Evolutionary conservation across 2,329 filamentous ascomycete genomes (phyloP).

Genomic region (Geosmithia morbida): DNA sequence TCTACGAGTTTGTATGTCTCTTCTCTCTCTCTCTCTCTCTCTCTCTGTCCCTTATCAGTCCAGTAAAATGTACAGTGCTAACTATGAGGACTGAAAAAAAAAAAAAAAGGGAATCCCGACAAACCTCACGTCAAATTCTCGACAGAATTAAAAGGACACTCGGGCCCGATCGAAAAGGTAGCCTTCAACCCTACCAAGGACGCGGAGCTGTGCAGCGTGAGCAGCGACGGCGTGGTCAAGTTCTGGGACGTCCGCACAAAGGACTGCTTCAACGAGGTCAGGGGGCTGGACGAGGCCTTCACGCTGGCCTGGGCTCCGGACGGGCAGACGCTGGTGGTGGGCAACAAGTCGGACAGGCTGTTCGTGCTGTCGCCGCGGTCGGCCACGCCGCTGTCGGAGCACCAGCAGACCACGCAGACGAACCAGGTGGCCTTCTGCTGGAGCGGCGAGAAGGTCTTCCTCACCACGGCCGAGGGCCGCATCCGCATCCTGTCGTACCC

Average conservation of each 20-base stretch:
- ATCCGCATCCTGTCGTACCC: slow-evolving; percentile 59
- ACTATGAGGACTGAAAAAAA: too few relatives aligned
- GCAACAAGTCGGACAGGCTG: slow-evolving; percentile 54
- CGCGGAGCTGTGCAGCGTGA: slow-evolving; percentile 61
- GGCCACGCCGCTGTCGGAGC: slow-evolving; percentile 37
- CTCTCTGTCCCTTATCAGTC: too few relatives aligned
- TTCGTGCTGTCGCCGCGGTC: slow-evolving; percentile 48
- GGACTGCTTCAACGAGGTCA: slow-evolving; percentile 54
- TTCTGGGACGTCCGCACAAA: slow-evolving; percentile 73
- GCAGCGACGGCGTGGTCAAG: slow-evolving; percentile 58
- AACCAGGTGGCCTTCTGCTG: slow-evolving; percentile 66
- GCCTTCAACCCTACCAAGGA: slow-evolving; percentile 68
- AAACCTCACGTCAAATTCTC: slow-evolving; percentile 59
- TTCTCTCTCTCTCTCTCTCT: neutral
- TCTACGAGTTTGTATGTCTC: slow-evolving; percentile 53
- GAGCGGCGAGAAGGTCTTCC: slow-evolving; percentile 54
- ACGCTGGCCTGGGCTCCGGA: slow-evolving; percentile 62
- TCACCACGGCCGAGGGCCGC: slow-evolving; percentile 57
- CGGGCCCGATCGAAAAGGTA: slow-evolving; percentile 55
- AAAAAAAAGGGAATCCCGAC: slow-evolving; percentile 53
- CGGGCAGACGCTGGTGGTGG: slow-evolving; percentile 55
- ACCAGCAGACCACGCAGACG: slow-evolving; percentile 49
- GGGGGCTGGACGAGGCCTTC: slow-evolving; percentile 50
- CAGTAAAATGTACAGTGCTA: too few relatives aligned
- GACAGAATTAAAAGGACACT: slow-evolving; percentile 59